phyloP scores from a whole-genome alignment of 768 basidiomycete genomes.

The Hygrophorus pudorinus region DNA sequence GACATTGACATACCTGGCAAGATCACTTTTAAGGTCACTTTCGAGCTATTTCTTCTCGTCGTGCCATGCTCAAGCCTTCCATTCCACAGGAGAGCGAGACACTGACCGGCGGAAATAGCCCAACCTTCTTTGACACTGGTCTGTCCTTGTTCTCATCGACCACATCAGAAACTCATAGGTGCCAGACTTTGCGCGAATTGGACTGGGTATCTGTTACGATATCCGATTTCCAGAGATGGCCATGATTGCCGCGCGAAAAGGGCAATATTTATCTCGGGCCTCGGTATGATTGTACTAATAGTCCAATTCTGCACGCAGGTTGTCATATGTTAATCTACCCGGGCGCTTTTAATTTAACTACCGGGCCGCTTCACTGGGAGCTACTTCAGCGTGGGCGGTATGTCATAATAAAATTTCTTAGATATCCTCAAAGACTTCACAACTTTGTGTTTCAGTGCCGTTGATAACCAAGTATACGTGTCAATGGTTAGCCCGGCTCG shows the following conservation, averaged over 20 bases:
- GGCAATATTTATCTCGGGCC: slow-evolving; percentile 26
- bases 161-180: background rate
- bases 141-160: slow-evolving; percentile 4
- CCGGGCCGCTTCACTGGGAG: slow-evolving; percentile 95
- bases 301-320: slow-evolving; percentile 30
- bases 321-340: slow-evolving; percentile 89
- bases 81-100: slow-evolving; percentile 72
- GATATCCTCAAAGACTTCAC: background rate
- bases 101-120: slow-evolving; percentile 60
- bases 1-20: slow-evolving; percentile 95
- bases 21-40: slow-evolving; percentile 74
- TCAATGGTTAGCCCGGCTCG: slow-evolving; percentile 95
- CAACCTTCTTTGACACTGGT: slow-evolving; percentile 88
- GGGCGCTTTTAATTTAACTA: slow-evolving; percentile 90
- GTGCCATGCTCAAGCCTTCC: slow-evolving; percentile 1
- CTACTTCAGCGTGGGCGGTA: slow-evolving; percentile 79
- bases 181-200: slow-evolving; percentile 92
- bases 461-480: slow-evolving; percentile 96
- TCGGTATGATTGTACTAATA: background rate
- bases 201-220: slow-evolving; percentile 95
- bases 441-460: slow-evolving; percentile 46
- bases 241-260: slow-evolving; percentile 81
- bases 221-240: slow-evolving; percentile 91
- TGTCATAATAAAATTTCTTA: slow-evolving; percentile 11
- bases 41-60: background rate